A percentile compares a stretch with the other conserved stretches of the same genome.
phyloP scores from a whole-genome alignment of 257 asterid genomes.

The Sherardia arvensis region DNA sequence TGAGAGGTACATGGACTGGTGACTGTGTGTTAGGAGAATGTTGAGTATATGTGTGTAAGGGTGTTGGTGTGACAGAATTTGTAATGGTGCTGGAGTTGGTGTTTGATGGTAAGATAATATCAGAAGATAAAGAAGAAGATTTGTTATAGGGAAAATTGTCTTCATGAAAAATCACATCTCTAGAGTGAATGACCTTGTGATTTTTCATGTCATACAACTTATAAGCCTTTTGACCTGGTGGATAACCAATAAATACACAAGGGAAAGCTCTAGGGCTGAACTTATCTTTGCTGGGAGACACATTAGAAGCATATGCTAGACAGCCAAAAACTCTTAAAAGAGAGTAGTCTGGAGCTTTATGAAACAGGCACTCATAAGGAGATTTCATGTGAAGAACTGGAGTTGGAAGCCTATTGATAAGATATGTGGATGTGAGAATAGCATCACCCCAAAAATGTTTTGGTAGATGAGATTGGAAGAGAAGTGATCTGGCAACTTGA shows the following conservation, averaged over 20 bases:
- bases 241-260: not conserved
- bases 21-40: too few species aligned
- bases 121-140: too few species aligned
- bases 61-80: too few species aligned
- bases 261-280: not conserved
- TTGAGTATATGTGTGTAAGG: too few species aligned
- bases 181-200: not conserved
- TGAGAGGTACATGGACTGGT: too few species aligned
- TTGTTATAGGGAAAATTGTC: not conserved
- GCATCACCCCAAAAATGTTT: not conserved
- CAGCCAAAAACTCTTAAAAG: too few species aligned
- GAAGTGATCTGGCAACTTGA: not conserved
- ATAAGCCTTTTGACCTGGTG: not conserved
- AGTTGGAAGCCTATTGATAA: not conserved
- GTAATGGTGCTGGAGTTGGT: too few species aligned
- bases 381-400: not conserved
- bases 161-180: not conserved
- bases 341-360: too few species aligned
- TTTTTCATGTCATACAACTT: not conserved
- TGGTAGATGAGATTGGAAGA: not conserved
- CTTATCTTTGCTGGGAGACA: not conserved
- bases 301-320: too few species aligned
- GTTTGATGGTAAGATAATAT: too few species aligned
- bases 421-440: not conserved
- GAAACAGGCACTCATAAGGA: not conserved